A percentile compares a stretch with the other conserved stretches of the same genome.
Conservation (phyloP, 148 eudicot genomes). For the Arbutus unedo region DNA sequence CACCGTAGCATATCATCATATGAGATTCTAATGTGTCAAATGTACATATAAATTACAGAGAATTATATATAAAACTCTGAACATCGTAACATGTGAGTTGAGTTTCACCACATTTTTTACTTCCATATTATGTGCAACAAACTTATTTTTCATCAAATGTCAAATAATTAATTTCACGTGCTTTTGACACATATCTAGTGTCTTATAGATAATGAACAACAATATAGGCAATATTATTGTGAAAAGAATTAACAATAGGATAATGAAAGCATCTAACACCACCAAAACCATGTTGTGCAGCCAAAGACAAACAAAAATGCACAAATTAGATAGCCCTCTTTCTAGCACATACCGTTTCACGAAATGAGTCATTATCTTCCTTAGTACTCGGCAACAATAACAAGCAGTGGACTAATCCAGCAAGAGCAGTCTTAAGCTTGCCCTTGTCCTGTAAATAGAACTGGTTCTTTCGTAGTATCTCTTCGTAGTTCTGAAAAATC, state of each 20-base stretch:
- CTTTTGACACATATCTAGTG: too few species aligned
- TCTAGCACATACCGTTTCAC: constrained; percentile 38
- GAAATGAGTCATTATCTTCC: constrained; percentile 31
- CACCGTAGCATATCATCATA: too few species aligned
- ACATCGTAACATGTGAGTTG: too few species aligned
- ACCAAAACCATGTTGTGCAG: background rate
- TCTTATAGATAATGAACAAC: background rate
- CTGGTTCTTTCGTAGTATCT: constrained; percentile 69
- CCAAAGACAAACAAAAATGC: constrained; percentile 1
- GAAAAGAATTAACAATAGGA: background rate
- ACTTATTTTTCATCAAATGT: too few species aligned
- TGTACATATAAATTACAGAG: too few species aligned
- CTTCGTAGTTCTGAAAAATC: constrained; percentile 73
- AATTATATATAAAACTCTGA: too few species aligned
- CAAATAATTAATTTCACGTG: too few species aligned
- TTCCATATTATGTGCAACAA: too few species aligned
- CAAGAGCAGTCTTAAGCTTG: constrained; percentile 67
- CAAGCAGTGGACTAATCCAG: constrained; percentile 69
- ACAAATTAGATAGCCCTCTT: constrained; percentile 11
- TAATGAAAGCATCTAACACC: background rate
- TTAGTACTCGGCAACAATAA: constrained; percentile 58
- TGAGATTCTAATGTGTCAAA: too few species aligned
- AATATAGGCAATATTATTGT: background rate
- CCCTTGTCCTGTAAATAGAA: constrained; percentile 69
- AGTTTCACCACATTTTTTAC: too few species aligned